Percentiles rank a stretch among this genome's conserved stretches.
phyloP scores from a whole-genome alignment of 768 basidiomycete species.

The Suillus subalutaceus region DNA sequence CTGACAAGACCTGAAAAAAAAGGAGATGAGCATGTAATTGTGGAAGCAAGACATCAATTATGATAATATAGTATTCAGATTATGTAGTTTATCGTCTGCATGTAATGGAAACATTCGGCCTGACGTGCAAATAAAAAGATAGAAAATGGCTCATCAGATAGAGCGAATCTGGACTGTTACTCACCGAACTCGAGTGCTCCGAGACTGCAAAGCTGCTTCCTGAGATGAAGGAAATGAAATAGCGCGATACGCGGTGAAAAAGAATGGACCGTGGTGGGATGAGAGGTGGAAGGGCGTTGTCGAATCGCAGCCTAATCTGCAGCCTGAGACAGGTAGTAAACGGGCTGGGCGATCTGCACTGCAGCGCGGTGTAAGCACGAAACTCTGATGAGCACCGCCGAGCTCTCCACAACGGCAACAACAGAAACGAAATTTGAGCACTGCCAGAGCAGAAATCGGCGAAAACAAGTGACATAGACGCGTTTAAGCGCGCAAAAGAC shows the following conservation, averaged over 20 bases:
- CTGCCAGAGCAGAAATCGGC: neutral
- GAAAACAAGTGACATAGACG: neutral
- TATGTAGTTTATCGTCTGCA: constrained; percentile 13
- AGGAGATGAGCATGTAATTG: neutral
- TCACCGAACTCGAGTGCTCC: constrained; percentile 2
- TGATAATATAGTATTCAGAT: constrained; percentile 9
- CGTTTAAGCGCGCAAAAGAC: neutral
- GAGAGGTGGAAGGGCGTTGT: neutral
- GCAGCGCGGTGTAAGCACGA: neutral
- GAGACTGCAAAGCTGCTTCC: neutral
- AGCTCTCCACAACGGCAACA: neutral
- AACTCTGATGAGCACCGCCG: neutral
- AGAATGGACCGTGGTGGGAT: constrained; percentile 1
- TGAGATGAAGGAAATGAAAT: neutral
- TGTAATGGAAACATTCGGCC: constrained; percentile 36
- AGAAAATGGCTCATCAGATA: constrained; percentile 7
- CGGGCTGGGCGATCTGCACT: neutral
- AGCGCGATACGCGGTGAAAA: neutral
- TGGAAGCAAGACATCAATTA: neutral
- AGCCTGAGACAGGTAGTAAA: neutral
- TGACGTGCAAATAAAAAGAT: constrained; percentile 47
- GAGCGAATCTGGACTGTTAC: neutral
- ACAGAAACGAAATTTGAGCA: neutral
- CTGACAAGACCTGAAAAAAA: constrained; percentile 2
- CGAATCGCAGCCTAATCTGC: neutral